phyloP scores from a whole-genome alignment of 257 asterid species.

The Petrea volubilis region DNA sequence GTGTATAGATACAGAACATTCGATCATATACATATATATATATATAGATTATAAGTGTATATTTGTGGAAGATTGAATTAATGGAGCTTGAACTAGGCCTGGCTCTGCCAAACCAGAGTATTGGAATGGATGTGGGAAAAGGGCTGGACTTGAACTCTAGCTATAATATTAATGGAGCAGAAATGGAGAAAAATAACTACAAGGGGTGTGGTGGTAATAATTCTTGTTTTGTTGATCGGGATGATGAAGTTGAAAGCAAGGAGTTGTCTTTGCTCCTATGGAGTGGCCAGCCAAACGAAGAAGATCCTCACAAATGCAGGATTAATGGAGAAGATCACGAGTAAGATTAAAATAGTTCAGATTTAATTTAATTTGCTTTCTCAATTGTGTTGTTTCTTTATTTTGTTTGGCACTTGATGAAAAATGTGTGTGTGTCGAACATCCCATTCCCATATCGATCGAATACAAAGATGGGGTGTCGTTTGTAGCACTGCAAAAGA shows the following conservation, averaged over 20 bases:
- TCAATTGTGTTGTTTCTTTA: too few species aligned
- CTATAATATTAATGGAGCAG: not conserved
- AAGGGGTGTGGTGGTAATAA: not conserved
- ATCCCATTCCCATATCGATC: too few species aligned
- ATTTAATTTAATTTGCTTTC: not conserved
- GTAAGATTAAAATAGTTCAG: conserved; percentile 37
- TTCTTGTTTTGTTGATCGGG: not conserved
- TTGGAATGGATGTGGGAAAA: not conserved
- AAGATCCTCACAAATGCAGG: conserved; percentile 15
- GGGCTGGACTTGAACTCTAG: conserved; percentile 26
- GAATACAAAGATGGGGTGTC: too few species aligned
- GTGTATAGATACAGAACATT: not conserved
- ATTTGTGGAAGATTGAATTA: not conserved
- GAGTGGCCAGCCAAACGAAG: conserved; percentile 48
- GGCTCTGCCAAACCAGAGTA: conserved; percentile 40
- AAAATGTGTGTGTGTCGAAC: too few species aligned
- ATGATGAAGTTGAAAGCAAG: conserved; percentile 28
- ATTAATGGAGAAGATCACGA: not conserved
- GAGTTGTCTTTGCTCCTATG: conserved; percentile 42
- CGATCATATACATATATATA: not conserved
- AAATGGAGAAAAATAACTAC: not conserved
- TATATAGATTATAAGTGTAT: not conserved
- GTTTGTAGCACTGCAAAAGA: too few species aligned
- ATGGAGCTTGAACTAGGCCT: conserved; percentile 77
- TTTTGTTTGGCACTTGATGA: too few species aligned